Conservation (phyloP, 2,329 filamentous ascomycete genomes). For the Calonectria honghensis region DNA sequence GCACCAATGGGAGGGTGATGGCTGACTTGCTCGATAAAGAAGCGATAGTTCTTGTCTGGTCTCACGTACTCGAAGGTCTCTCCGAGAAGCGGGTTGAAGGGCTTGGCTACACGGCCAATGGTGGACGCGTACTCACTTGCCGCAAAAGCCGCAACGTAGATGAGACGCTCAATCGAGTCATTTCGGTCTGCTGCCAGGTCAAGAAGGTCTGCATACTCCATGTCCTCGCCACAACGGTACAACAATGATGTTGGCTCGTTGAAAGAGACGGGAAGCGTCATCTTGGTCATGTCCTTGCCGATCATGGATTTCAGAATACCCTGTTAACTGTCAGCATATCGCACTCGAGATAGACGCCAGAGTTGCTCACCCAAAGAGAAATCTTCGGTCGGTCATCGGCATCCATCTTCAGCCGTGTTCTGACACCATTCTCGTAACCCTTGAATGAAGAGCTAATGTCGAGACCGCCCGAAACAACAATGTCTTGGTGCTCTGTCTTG, state of each 20-base stretch:
- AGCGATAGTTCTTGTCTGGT: slow-evolving; percentile 97
- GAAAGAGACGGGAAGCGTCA: slow-evolving; percentile 98
- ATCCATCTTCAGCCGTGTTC: slow-evolving; percentile 89
- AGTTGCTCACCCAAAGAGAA: slow-evolving; percentile 88
- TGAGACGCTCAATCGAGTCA: slow-evolving; percentile 92
- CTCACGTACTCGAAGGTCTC: slow-evolving; percentile 98
- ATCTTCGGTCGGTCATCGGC: slow-evolving; percentile 95
- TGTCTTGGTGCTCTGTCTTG: slow-evolving; percentile 65
- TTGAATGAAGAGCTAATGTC: slow-evolving; percentile 87
- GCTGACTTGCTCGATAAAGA: slow-evolving; percentile 98
- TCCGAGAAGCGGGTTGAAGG: slow-evolving; percentile 96
- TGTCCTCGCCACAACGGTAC: slow-evolving; percentile 96
- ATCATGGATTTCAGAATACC: slow-evolving; percentile 99
- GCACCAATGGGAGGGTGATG: slow-evolving; percentile 97
- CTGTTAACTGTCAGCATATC: slow-evolving; percentile 67
- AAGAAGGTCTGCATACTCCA: slow-evolving; percentile 96
- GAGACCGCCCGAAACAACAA: slow-evolving; percentile 64
- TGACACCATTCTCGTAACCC: slow-evolving; percentile 93
- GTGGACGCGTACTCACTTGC: slow-evolving; percentile 98
- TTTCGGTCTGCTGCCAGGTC: slow-evolving; percentile 89
- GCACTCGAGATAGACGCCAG: not conserved
- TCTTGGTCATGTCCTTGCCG: slow-evolving; percentile 99
- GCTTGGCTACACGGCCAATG: slow-evolving; percentile 96
- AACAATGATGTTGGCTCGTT: slow-evolving; percentile 98
- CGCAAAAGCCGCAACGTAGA: slow-evolving; percentile 97